Conservation (phyloP, 106 monocot genomes). For the Allium sativum region DNA sequence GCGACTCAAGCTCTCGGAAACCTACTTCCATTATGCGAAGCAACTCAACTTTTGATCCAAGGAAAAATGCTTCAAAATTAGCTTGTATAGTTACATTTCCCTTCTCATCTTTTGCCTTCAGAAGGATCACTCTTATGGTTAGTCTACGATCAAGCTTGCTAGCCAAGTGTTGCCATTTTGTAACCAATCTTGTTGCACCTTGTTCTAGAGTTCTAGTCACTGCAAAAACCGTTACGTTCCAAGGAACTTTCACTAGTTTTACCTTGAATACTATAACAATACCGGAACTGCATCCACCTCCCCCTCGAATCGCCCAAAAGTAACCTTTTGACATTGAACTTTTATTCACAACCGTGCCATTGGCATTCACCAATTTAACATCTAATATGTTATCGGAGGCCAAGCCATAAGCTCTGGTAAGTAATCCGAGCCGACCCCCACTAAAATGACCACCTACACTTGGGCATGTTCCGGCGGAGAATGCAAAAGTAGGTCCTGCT, state of each 20-base stretch:
- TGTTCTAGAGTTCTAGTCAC: background rate
- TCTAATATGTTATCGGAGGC: conserved; percentile 3
- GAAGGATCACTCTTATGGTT: background rate
- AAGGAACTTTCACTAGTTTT: background rate
- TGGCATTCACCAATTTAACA: background rate
- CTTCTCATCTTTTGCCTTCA: background rate
- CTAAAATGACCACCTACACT: background rate
- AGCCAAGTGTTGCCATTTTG: conserved; percentile 13
- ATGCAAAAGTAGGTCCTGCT: background rate
- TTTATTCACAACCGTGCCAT: background rate
- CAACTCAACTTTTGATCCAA: background rate
- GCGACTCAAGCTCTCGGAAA: conserved; percentile 14
- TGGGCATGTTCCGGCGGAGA: background rate
- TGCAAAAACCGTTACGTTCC: background rate
- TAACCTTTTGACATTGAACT: background rate
- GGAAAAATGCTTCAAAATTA: background rate
- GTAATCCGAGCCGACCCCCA: background rate
- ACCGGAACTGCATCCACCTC: background rate
- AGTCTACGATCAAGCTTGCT: conserved; percentile 3
- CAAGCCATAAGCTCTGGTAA: background rate
- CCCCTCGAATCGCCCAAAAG: conserved; percentile 4
- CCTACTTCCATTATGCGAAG: background rate
- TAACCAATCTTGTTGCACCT: conserved; percentile 4
- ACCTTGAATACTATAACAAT: background rate
- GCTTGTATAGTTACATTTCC: background rate